Percentiles rank a stretch among this genome's conserved stretches.
Evolutionary conservation across 2,329 filamentous ascomycete genomes (phyloP).

Genomic region (Colletotrichum simmondsii): DNA sequence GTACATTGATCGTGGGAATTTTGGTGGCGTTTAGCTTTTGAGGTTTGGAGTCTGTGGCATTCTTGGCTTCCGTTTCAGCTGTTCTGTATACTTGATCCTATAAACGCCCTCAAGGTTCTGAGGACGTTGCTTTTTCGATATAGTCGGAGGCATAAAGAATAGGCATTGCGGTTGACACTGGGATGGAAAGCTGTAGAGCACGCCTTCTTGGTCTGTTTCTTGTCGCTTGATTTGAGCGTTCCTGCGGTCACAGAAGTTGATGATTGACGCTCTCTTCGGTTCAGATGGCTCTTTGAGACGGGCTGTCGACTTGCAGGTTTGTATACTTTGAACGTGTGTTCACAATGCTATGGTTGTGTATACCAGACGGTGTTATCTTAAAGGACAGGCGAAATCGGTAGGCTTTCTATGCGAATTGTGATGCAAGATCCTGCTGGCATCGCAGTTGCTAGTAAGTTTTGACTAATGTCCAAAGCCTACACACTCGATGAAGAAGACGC

Average conservation of each 20-base stretch:
- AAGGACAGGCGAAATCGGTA: not conserved
- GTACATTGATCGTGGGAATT: not conserved
- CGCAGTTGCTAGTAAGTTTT: not conserved
- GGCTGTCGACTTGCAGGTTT: no score
- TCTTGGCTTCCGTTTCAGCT: not conserved
- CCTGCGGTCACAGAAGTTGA: not conserved
- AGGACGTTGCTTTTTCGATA: not conserved
- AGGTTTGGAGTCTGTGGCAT: not conserved
- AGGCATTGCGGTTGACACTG: no score
- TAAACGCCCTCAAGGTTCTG: not conserved
- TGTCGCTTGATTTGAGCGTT: not conserved
- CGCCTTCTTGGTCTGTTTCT: no score
- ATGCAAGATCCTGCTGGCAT: not conserved
- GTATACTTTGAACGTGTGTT: not conserved
- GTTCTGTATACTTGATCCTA: not conserved
- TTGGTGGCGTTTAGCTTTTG: not conserved
- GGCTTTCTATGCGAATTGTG: not conserved
- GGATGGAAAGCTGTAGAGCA: no score
- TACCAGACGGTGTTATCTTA: no score
- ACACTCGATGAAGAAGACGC: not conserved
- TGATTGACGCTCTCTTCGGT: not conserved
- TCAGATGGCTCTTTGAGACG: no score
- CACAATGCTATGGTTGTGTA: not conserved
- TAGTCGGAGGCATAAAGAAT: not conserved
- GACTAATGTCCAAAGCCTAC: not conserved